Conservation (phyloP, 2,329 filamentous ascomycete species). For the Aspergillus brasiliensis region DNA sequence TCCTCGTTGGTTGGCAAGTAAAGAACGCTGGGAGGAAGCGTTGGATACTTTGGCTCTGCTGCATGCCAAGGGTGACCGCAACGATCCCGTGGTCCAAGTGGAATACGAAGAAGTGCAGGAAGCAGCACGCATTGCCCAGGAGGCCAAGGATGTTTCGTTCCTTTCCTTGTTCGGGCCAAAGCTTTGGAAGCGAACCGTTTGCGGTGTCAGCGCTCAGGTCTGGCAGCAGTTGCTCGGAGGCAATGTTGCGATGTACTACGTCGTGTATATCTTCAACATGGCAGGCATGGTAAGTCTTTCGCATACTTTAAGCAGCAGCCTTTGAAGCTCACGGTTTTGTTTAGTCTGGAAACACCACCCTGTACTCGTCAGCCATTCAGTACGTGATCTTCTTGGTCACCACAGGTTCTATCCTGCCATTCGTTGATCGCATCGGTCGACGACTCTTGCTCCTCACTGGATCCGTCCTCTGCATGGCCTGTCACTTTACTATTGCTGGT, state of each 20-base stretch:
- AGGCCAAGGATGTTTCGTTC: constrained; percentile 37
- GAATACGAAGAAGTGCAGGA: constrained; percentile 49
- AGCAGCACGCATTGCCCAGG: constrained; percentile 34
- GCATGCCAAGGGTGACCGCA: constrained; percentile 58
- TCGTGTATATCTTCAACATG: constrained; percentile 64
- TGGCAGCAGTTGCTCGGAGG: constrained; percentile 61
- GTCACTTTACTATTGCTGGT: constrained; percentile 58
- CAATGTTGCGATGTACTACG: constrained; percentile 62
- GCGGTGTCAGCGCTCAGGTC: constrained; percentile 56
- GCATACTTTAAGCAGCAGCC: not conserved
- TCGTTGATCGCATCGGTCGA: constrained; percentile 54
- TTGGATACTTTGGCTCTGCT: constrained; percentile 57
- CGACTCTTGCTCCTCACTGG: constrained; percentile 52
- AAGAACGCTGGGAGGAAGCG: constrained; percentile 59
- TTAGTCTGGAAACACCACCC: constrained; percentile 41
- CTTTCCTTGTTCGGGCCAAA: constrained; percentile 49
- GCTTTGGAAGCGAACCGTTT: constrained; percentile 56
- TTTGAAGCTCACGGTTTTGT: constrained; percentile 2
- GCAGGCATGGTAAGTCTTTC: constrained; percentile 49
- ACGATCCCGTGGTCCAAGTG: constrained; percentile 58
- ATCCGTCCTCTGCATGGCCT: constrained; percentile 47
- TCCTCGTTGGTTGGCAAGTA: constrained; percentile 62
- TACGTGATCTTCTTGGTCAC: constrained; percentile 60
- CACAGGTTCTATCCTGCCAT: constrained; percentile 53
- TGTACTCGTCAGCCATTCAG: constrained; percentile 59